Evolutionary conservation across 2,329 filamentous ascomycete species (phyloP), one percentile per base, ranked within the genome.

Genomic region (Mycosphaerelloides madeirae): DNA sequence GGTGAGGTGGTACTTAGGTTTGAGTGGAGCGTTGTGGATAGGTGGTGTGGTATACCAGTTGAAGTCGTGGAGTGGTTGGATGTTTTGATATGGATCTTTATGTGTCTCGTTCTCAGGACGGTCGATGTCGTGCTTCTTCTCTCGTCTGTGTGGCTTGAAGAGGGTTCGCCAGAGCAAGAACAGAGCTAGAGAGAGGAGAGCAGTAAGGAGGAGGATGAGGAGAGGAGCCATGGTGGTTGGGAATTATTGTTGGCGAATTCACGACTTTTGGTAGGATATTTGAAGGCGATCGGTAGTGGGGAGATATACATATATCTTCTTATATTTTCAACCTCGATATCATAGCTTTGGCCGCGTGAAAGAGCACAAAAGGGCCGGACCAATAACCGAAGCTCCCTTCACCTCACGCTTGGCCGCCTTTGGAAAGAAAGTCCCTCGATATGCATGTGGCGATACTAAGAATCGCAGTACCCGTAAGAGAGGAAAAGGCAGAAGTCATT

Each of bases 1-100:
- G 5, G 79, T 81, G 39, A 83, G 61, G 56, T 82, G 73, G 56
- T 79, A 83, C 53, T 75, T 80, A 4, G 77, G 72, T 59, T 79
- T 81, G 62, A 81, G 81, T 0, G 77, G 75, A 12, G 79, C 68
- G 9, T 79, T 58, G 44, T 76, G 71, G 29, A 79, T 57, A 0
- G 77, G 79, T 44, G 74, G 68, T 25, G 71, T 74, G 0, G 62
- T 67, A 40, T 67, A 57, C 70, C 76, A 76, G 46, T 77, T 62
- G 51, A 82, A 78, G 43, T 70, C 60, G 2, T 58, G 36, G 3
- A 80, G 63, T 3, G 77, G 70, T 16, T 65, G 66, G 39, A 77
- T 74, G 25, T 57, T 44, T 35, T 60, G 52, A 52, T 73, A 74
- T 34, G 59, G 49, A 50, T 64, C 61, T 16, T 49, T 49, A 35